Percentiles rank a stretch among this genome's conserved stretches.
These are phyloP conservation scores for Lichtheimia hyalospora DNA, from an alignment of 371 early-diverging fungal genomes.

Conservation along the genomic window DNA sequence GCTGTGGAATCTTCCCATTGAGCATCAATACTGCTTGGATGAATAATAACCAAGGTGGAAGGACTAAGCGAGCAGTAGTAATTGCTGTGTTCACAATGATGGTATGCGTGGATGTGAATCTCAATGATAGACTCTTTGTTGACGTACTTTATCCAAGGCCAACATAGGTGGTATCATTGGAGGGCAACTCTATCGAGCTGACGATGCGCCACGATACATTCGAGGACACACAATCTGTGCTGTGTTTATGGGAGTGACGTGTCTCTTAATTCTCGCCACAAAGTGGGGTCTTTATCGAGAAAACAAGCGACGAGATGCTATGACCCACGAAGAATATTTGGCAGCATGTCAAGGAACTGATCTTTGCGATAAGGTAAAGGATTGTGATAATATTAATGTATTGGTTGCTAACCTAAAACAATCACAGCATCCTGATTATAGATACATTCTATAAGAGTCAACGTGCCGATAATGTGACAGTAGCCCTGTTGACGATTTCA, in stretches of 20 bases:
- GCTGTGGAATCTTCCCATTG: slow-evolving; percentile 57
- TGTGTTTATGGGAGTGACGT: slow-evolving; percentile 40
- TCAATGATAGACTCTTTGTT: not conserved
- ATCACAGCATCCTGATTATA: too few relatives aligned
- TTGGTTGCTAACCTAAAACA: too few relatives aligned
- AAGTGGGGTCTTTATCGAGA: slow-evolving; percentile 31
- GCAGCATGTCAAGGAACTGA: slow-evolving; percentile 45
- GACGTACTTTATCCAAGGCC: slow-evolving; percentile 26
- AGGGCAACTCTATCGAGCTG: slow-evolving; percentile 59
- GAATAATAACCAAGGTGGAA: slow-evolving; percentile 61
- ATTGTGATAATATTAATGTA: slow-evolving; percentile 10
- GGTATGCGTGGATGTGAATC: not conserved
- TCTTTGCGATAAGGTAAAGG: slow-evolving; percentile 43
- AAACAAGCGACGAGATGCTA: slow-evolving; percentile 6
- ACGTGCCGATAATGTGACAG: too few relatives aligned
- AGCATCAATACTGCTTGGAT: slow-evolving; percentile 55
- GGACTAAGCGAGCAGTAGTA: slow-evolving; percentile 64
- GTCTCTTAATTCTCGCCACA: slow-evolving; percentile 38
- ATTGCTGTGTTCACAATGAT: slow-evolving; percentile 58
- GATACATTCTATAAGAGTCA: too few relatives aligned
- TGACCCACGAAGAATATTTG: slow-evolving; percentile 38
- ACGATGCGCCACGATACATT: slow-evolving; percentile 60
- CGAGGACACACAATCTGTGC: slow-evolving; percentile 47
- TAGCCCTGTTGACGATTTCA: too few relatives aligned
- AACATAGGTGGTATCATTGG: slow-evolving; percentile 50